These are phyloP conservation scores for Kwoniella sp. DNA, from an alignment of 768 basidiomycete species.

Conservation along the genomic window DNA sequence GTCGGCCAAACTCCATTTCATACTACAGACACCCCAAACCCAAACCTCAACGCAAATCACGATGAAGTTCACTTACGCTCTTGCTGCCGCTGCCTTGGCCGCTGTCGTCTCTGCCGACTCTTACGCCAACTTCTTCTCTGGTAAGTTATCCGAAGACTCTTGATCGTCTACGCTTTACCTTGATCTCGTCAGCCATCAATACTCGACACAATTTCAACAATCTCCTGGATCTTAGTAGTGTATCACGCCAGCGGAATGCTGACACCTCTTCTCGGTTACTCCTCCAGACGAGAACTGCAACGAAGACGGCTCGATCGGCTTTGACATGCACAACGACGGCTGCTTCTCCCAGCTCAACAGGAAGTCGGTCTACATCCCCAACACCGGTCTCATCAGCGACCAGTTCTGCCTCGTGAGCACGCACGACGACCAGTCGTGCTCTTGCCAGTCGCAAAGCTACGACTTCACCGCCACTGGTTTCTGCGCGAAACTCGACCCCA, in stretches of 20 bases:
- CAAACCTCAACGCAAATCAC: conserved; percentile 3
- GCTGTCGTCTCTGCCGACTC: conserved; percentile 22
- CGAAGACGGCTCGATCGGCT: conserved; percentile 18
- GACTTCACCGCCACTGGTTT: conserved; percentile 22
- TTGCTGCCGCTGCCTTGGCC: conserved; percentile 17
- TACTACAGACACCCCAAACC: not conserved
- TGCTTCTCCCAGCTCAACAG: conserved; percentile 13
- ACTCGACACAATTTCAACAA: no score
- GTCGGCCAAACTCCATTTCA: not conserved
- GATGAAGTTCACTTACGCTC: conserved; percentile 23
- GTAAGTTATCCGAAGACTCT: conserved; percentile 2
- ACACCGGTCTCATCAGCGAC: conserved; percentile 17
- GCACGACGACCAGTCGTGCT: conserved; percentile 3
- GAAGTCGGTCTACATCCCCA: conserved; percentile 23
- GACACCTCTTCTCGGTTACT: not conserved
- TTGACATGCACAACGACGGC: conserved; percentile 25
- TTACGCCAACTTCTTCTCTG: conserved; percentile 32
- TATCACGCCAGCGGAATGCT: not conserved
- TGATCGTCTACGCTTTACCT: no score
- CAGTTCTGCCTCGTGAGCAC: conserved; percentile 20
- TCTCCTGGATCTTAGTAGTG: no score
- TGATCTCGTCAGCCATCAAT: no score
- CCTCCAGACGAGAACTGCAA: conserved; percentile 19
- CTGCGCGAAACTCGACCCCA: conserved; percentile 12
- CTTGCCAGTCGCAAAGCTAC: conserved; percentile 14